Conservation (phyloP, 495 filamentous ascomycete genomes). For the Aspergillus leporis region DNA sequence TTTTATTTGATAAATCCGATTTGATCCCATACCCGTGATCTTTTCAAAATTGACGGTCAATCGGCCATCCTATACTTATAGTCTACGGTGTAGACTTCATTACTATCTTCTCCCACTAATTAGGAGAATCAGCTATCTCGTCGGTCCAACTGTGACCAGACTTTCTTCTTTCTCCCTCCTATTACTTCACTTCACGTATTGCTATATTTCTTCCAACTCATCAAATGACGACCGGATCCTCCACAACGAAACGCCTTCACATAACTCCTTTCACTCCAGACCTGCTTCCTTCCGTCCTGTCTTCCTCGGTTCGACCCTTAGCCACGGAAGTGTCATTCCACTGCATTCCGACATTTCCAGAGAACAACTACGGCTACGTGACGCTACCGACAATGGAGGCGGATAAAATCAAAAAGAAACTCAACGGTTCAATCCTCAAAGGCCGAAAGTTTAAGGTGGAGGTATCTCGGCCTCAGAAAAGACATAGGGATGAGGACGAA, state of each 20-base stretch:
- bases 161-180: background rate
- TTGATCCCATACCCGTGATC: background rate
- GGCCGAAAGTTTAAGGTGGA: conserved; percentile 85
- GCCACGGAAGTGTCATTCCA: conserved; percentile 86
- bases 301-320: conserved; percentile 61
- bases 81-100: background rate
- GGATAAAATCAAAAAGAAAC: conserved; percentile 84
- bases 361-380: conserved; percentile 85
- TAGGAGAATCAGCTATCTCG: background rate
- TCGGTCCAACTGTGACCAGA: background rate
- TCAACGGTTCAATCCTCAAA: conserved; percentile 85
- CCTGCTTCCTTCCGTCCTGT: conserved; percentile 67
- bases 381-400: conserved; percentile 79
- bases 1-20: background rate
- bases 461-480: conserved; percentile 64
- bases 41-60: no score
- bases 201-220: background rate
- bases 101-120: background rate
- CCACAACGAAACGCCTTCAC: conserved; percentile 64
- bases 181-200: background rate
- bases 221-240: conserved; percentile 33
- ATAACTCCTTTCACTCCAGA: conserved; percentile 80
- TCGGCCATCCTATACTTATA: background rate
- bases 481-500: conserved; percentile 39
- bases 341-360: conserved; percentile 78